phyloP scores from a whole-genome alignment of 169 alveolate species.

The Eimeria acervulina region DNA sequence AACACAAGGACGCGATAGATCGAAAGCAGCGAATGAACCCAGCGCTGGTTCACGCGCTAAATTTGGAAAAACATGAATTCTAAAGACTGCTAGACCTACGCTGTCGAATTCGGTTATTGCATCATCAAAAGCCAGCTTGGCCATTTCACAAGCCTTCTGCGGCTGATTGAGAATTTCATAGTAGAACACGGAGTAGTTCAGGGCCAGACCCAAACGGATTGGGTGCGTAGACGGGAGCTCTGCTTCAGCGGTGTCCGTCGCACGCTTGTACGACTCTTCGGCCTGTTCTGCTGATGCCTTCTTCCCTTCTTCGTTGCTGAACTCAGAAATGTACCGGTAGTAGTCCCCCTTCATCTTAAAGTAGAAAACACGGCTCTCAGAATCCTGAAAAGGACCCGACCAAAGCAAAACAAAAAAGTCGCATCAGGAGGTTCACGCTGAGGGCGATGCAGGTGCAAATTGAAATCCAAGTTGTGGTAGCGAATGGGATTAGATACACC shows the following conservation, averaged over 20 bases:
- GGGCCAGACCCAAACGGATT: conserved; percentile 98
- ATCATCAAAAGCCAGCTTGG: conserved; percentile 97
- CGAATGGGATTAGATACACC: no score
- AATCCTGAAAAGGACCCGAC: conserved; percentile 21
- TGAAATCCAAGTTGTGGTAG: no score
- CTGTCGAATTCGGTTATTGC: conserved; percentile 97
- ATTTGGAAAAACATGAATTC: not conserved
- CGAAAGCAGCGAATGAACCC: no score
- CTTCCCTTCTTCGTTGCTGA: conserved; percentile 96
- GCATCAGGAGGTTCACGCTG: not conserved
- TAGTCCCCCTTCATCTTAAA: conserved; percentile 99
- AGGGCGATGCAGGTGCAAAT: no score
- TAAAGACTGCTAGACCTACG: conserved; percentile 83
- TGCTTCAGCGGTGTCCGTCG: conserved; percentile 96
- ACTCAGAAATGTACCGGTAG: conserved; percentile 98
- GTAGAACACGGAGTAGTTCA: conserved; percentile 99
- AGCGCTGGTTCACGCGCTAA: not conserved
- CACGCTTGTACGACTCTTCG: conserved; percentile 97
- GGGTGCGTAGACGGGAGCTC: conserved; percentile 98
- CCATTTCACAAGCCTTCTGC: conserved; percentile 99
- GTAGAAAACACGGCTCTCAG: conserved; percentile 98
- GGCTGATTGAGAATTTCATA: conserved; percentile 99
- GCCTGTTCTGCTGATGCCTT: conserved; percentile 98
- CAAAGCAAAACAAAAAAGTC: not conserved
- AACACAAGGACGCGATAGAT: not conserved